phyloP scores from a whole-genome alignment of 1,284 basidiomycete genomes.

The Sphagnurus paluster region DNA sequence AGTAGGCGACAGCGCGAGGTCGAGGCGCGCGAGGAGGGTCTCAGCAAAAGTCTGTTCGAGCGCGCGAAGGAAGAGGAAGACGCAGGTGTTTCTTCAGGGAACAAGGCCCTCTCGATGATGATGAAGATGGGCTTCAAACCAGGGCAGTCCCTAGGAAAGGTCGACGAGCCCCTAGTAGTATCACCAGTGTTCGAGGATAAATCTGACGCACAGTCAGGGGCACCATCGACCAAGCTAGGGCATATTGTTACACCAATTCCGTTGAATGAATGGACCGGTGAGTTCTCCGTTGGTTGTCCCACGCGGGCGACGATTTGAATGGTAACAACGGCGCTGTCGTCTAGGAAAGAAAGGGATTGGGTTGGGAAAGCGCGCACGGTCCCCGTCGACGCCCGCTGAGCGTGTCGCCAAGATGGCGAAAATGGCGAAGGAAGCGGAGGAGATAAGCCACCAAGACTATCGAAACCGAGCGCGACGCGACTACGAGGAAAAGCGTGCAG shows the following conservation, averaged over 20 bases:
- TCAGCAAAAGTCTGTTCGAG: conserved; percentile 77
- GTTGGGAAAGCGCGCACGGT: conserved; percentile 62
- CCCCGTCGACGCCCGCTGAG: conserved; percentile 56
- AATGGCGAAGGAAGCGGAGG: conserved; percentile 57
- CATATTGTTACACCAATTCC: conserved; percentile 67
- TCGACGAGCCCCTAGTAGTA: conserved; percentile 24
- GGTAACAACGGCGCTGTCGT: not conserved
- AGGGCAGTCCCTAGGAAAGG: conserved; percentile 69
- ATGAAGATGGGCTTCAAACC: conserved; percentile 88
- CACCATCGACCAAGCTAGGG: conserved; percentile 6
- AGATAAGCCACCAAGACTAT: conserved; percentile 54
- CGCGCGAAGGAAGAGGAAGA: conserved; percentile 65
- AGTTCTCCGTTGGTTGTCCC: not conserved
- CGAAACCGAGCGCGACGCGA: conserved; percentile 67
- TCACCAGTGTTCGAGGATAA: conserved; percentile 15
- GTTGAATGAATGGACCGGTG: conserved; percentile 76
- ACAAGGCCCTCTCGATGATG: conserved; percentile 83
- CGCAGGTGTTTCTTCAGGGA: conserved; percentile 42
- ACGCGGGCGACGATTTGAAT: conserved; percentile 5
- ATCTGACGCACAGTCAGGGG: not conserved
- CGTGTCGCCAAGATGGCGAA: conserved; percentile 69
- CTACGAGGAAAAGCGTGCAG: conserved; percentile 73
- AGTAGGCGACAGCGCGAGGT: conserved; percentile 66
- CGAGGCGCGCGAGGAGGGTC: conserved; percentile 75
- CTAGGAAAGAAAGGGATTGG: conserved; percentile 79